Evolutionary conservation across 2,329 filamentous ascomycete species (phyloP), one percentile per base, ranked within the genome.

Genomic region (Cladosporium sphaerospermum): DNA sequence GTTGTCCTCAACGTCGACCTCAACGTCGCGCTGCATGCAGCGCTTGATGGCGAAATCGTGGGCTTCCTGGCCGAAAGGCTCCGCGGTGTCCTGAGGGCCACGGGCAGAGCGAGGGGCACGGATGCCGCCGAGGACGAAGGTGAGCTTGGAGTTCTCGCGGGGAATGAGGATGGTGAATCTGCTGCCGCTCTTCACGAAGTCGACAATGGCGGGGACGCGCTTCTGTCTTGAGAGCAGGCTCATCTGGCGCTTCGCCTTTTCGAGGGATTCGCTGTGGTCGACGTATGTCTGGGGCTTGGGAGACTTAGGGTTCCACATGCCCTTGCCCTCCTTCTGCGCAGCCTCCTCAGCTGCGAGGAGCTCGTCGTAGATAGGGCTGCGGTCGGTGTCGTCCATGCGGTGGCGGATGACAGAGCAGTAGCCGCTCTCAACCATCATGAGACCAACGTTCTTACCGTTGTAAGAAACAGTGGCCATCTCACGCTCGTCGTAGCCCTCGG

Each of bases 121-220:
- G 61, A 99, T 93, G 45, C 93, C 92, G 50, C 88, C 92, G 45
- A 99, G 82, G 3, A 99, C 91, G 67, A 99, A 85, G 1, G 92
- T 99, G 56, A 99, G 78, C 76, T 96, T 97, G 66, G 92, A 85
- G 64, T 89, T 90, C 68, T 99, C 93, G 34, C 91, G 86, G 44
- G 93, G 92, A 45, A 99, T 83, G 9, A 99, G 77, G 34, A 99
- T 79, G 23, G 89, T 95, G 72, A 97, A 99, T 61, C 93, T 83
- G 39, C 91, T 95, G 31, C 88, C 93, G n/a, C 90, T 88, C 74
- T 97, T 96, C 76, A 95, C 93, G 70, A 95, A 99, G 71, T 99
- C 93, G 40, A 99, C 90, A 61, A 99, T 79, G 9, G 88, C 93
- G 7, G 93, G 90, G 3, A 97, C 85, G 71, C 88, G 92, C 78